Percentiles rank a stretch among this genome's conserved stretches.
Conservation (phyloP, 2,329 filamentous ascomycete species). For the Sordariomycetes sp. region DNA sequence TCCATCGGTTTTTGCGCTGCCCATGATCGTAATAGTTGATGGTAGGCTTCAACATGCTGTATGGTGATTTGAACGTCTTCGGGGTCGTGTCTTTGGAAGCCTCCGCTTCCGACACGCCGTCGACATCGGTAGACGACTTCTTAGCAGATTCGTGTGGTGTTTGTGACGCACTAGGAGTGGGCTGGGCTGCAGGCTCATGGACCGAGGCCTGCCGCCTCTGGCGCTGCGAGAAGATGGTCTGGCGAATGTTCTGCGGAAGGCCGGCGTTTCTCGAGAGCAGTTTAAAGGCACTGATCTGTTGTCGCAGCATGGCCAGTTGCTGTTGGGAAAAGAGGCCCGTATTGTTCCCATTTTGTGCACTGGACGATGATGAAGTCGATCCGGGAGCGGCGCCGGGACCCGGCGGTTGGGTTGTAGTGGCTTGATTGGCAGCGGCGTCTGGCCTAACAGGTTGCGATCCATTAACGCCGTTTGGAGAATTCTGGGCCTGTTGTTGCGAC, state of each 20-base stretch:
- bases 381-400: neutral
- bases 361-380: conserved; percentile 6
- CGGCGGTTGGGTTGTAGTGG: conserved; percentile 9
- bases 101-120: conserved; percentile 18
- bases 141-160: conserved; percentile 9
- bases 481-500: conserved; percentile 35
- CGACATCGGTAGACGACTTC: conserved; percentile 4
- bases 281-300: conserved; percentile 88
- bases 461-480: conserved; percentile 42
- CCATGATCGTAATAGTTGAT: conserved; percentile 75
- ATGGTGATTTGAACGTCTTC: conserved; percentile 65
- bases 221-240: conserved; percentile 66
- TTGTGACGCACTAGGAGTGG: conserved; percentile 16
- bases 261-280: conserved; percentile 77
- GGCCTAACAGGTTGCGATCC: conserved; percentile 24
- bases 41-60: conserved; percentile 36
- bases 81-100: conserved; percentile 38
- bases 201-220: conserved; percentile 39
- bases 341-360: conserved; percentile 13
- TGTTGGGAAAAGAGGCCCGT: conserved; percentile 58
- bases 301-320: conserved; percentile 64
- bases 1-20: conserved; percentile 59
- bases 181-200: conserved; percentile 1
- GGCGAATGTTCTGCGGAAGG: conserved; percentile 65
- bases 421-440: conserved; percentile 11